Percentiles rank a stretch among this genome's conserved stretches.
Conservation (phyloP, 768 basidiomycete species). For the Pleurotus cornucopiae region DNA sequence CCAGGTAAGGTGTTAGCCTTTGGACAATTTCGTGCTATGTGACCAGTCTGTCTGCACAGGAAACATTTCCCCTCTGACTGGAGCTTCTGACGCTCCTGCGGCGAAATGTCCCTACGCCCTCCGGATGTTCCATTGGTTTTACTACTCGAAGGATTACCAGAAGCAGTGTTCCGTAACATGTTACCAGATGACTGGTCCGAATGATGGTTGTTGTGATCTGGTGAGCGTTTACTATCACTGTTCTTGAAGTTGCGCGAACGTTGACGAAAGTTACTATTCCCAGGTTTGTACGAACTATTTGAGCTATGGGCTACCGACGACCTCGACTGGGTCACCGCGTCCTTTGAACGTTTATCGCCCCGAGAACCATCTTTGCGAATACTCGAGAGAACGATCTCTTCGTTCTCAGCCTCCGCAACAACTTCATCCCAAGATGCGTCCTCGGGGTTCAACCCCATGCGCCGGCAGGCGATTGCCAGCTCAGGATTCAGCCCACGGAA, state of each 20-base stretch:
- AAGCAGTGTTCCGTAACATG: background rate
- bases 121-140: background rate
- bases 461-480: conserved; percentile 24
- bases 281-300: too few species aligned
- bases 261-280: too few species aligned
- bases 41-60: conserved; percentile 20
- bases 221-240: too few species aligned
- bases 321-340: background rate
- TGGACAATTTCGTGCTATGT: conserved; percentile 25
- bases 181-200: too few species aligned
- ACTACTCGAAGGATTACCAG: background rate
- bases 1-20: conserved; percentile 11
- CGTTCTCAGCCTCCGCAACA: conserved; percentile 18
- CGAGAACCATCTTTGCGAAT: background rate
- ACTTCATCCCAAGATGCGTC: conserved; percentile 20
- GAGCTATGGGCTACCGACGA: background rate
- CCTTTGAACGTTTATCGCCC: conserved; percentile 9
- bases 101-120: background rate
- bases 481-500: conserved; percentile 25
- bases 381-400: conserved; percentile 22
- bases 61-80: conserved; percentile 23
- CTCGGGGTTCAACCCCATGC: conserved; percentile 23
- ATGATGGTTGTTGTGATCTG: too few species aligned
- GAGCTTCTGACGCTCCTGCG: conserved; percentile 10
- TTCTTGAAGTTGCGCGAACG: too few species aligned